Conservation (phyloP, 2,329 filamentous ascomycete genomes). For the Ophiocordyceps camponoti-saundersi region DNA sequence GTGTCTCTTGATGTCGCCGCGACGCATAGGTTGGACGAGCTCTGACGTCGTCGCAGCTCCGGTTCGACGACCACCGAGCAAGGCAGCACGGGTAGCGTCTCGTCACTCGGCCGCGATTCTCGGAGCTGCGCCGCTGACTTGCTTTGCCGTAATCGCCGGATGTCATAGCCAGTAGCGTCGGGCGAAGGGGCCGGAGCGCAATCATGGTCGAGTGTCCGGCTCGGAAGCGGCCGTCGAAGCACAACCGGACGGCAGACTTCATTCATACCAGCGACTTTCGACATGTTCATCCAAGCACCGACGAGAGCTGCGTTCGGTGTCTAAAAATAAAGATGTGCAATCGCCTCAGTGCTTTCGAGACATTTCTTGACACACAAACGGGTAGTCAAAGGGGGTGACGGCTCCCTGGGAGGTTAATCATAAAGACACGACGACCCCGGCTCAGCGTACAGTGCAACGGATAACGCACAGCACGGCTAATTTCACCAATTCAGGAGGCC, state of each 20-base stretch:
- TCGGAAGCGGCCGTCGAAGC: no score
- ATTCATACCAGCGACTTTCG: background rate
- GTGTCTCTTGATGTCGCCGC: background rate
- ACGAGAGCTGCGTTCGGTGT: no score
- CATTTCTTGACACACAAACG: no score
- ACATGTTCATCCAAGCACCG: no score
- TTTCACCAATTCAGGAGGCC: background rate
- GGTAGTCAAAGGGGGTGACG: no score
- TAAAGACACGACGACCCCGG: background rate
- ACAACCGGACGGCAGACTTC: background rate
- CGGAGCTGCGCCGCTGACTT: conserved; percentile 4
- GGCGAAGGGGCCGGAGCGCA: background rate
- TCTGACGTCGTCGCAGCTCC: conserved; percentile 12
- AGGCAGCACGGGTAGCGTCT: background rate
- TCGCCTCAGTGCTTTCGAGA: no score
- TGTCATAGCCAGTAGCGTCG: background rate
- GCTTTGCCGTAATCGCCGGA: conserved; percentile 3
- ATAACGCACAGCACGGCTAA: background rate
- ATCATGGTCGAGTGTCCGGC: background rate
- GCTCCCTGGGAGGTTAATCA: background rate
- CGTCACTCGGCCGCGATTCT: background rate
- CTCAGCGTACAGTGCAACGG: background rate
- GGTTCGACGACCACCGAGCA: no score
- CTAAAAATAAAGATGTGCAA: background rate
- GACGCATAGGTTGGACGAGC: conserved; percentile 13